Conservation (phyloP, 129 eudicot species). For the Saposhnikovia divaricata region DNA sequence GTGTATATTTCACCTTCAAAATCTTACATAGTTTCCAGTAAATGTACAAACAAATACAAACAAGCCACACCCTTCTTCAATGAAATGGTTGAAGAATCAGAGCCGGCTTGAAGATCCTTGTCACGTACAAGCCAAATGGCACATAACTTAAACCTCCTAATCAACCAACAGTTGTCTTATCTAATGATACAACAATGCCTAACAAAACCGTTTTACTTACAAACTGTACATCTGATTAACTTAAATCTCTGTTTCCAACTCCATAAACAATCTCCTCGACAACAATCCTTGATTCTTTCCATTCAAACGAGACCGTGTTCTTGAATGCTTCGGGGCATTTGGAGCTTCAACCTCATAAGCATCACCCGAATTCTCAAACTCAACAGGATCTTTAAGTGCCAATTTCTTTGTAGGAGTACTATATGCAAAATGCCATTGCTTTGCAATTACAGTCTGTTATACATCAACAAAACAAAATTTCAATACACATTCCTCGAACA, state of each 20-base stretch:
- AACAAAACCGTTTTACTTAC: slow-evolving; percentile 5
- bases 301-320: slow-evolving; percentile 46
- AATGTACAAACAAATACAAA: slow-evolving; percentile 28
- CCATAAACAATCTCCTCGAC: slow-evolving; percentile 32
- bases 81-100: slow-evolving; percentile 30
- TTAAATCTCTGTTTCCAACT: slow-evolving; percentile 23
- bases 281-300: slow-evolving; percentile 35
- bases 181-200: slow-evolving; percentile 15
- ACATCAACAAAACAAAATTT: slow-evolving; percentile 9
- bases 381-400: slow-evolving; percentile 33
- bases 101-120: slow-evolving; percentile 15
- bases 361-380: slow-evolving; percentile 23
- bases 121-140: slow-evolving; percentile 11
- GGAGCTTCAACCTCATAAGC: slow-evolving; percentile 52
- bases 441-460: slow-evolving; percentile 68
- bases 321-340: slow-evolving; percentile 59
- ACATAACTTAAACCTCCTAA: slow-evolving; percentile 1
- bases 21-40: not conserved
- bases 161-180: not conserved
- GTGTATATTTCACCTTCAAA: not conserved
- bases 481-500: not conserved
- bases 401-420: slow-evolving; percentile 64
- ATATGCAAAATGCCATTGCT: slow-evolving; percentile 61
- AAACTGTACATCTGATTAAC: not conserved
- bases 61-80: slow-evolving; percentile 36